Evolutionary conservation across 2,329 filamentous ascomycete genomes (phyloP), one percentile per base, ranked within the genome.

Genomic region (Pestalotiopsis sp.): DNA sequence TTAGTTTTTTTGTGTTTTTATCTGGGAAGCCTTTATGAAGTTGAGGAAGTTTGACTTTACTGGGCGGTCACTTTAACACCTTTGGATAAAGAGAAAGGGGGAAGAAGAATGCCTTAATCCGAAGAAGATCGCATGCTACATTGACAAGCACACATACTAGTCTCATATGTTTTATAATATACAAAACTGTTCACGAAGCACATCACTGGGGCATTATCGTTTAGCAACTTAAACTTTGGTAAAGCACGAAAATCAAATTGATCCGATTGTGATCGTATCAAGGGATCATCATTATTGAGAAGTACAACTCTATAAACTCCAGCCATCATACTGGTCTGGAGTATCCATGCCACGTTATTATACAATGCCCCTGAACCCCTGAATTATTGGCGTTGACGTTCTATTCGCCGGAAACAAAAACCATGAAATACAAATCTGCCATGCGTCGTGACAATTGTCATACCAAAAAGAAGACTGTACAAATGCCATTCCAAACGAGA

Each of bases 1-100:
- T n/a, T 39, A 66, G 64, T 66, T 66, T 31, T 13, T 66, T 66
- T 58, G 64, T 66, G 64, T 66, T 52, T 45, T 45, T 64, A 25
- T 64, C 25, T 36, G 39, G 61, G 39, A 14, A 17, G 38, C 36
- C 14, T 31, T n/a, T 23, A 13, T 52, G 17, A 52, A n/a, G 45
- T 52, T 20, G 6, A 52, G 9, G 17, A 52, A 52, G 14, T 52
- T 9, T 11, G 45, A 20, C 45, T 52, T 52, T 4, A 52, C 20
- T 52, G 45, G 45, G 45, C 45, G 45, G 45, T 36, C 45, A n/a
- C 14, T n/a, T 52, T 17, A 9, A 3, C 9, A 23, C 7, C 38
- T 36, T 20, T 62, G 59, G 31, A 62, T 62, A 36, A 62, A 17
- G 5, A 20, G 36, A 36, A 59, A 36, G 31, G 31, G 9, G 9